Percentiles rank a stretch among this genome's conserved stretches.
Evolutionary conservation across 805 yeast genomes (phyloP).

Genomic region (Kodamaea fukazawae): DNA sequence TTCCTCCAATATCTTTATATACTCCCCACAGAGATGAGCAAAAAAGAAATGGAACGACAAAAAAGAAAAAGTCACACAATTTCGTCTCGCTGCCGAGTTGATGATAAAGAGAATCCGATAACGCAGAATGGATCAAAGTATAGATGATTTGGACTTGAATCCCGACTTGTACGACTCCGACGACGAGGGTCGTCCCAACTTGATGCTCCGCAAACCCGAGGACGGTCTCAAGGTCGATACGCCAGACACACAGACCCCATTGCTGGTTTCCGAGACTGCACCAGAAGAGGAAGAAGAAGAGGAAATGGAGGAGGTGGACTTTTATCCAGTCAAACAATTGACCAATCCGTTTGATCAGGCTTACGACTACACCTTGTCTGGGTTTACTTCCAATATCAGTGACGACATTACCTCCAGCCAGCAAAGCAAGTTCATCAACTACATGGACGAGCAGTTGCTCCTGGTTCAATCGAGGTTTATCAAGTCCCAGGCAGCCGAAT

Average conservation of each 20-base stretch:
- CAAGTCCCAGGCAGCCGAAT: conserved; percentile 35
- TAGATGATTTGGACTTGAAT: conserved; percentile 36
- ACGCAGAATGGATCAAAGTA: conserved; percentile 4
- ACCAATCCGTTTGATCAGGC: conserved; percentile 33
- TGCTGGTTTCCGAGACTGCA: neutral
- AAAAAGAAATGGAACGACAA: too few species aligned
- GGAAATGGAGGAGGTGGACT: conserved; percentile 5
- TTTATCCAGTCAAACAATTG: conserved; percentile 11
- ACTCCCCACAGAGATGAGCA: too few species aligned
- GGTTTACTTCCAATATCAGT: conserved; percentile 12
- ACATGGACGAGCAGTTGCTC: conserved; percentile 53
- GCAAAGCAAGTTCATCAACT: conserved; percentile 53
- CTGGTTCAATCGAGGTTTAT: conserved; percentile 54
- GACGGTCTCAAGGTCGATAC: neutral
- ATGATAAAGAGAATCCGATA: too few species aligned
- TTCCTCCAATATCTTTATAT: too few species aligned
- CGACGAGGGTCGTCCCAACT: conserved; percentile 7
- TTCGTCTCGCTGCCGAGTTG: neutral
- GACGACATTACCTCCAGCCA: conserved; percentile 31
- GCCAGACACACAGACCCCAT: neutral
- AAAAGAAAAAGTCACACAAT: too few species aligned
- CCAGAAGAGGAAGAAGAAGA: conserved; percentile 1
- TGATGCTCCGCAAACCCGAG: conserved; percentile 6
- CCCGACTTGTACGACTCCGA: conserved; percentile 36
- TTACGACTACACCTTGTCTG: conserved; percentile 13